These are phyloP conservation scores for Kodamaea jinghongensis DNA, from an alignment of 805 yeast species.

Conservation along the genomic window DNA sequence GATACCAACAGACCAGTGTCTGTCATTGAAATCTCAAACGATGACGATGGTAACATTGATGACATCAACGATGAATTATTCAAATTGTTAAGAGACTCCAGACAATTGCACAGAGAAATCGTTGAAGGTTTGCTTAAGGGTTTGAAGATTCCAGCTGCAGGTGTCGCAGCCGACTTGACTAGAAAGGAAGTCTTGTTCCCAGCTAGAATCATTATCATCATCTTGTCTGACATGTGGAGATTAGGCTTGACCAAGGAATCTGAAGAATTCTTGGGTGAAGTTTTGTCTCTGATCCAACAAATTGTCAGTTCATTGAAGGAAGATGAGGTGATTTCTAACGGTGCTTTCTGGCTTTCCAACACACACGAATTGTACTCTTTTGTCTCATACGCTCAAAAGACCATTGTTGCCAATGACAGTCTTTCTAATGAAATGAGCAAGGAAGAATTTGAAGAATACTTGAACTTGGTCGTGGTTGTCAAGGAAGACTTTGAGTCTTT, in stretches of 20 bases:
- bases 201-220: slow-evolving; percentile 88
- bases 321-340: slow-evolving; percentile 83
- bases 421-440: slow-evolving; percentile 82
- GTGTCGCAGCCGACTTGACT: slow-evolving; percentile 77
- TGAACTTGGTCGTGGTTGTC: slow-evolving; percentile 83
- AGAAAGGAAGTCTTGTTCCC: slow-evolving; percentile 94
- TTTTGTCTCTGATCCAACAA: slow-evolving; percentile 79
- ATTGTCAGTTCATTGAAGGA: slow-evolving; percentile 78
- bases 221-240: slow-evolving; percentile 97
- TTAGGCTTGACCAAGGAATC: slow-evolving; percentile 89
- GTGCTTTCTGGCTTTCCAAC: slow-evolving; percentile 97
- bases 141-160: slow-evolving; percentile 80
- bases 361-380: slow-evolving; percentile 94
- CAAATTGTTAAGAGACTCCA: slow-evolving; percentile 67
- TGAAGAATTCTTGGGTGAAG: slow-evolving; percentile 87
- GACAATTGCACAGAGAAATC: slow-evolving; percentile 73
- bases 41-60: slow-evolving; percentile 54
- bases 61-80: slow-evolving; percentile 75
- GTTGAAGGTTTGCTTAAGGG: slow-evolving; percentile 84
- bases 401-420: slow-evolving; percentile 82
- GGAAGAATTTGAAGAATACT: slow-evolving; percentile 85
- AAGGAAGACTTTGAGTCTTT: slow-evolving; percentile 92
- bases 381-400: slow-evolving; percentile 88
- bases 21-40: slow-evolving; percentile 55
- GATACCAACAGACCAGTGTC: slow-evolving; percentile 58